Percentiles rank a stretch among this genome's conserved stretches.
phyloP scores from a whole-genome alignment of 768 basidiomycete genomes.

The Hydnomerulius pinastri region DNA sequence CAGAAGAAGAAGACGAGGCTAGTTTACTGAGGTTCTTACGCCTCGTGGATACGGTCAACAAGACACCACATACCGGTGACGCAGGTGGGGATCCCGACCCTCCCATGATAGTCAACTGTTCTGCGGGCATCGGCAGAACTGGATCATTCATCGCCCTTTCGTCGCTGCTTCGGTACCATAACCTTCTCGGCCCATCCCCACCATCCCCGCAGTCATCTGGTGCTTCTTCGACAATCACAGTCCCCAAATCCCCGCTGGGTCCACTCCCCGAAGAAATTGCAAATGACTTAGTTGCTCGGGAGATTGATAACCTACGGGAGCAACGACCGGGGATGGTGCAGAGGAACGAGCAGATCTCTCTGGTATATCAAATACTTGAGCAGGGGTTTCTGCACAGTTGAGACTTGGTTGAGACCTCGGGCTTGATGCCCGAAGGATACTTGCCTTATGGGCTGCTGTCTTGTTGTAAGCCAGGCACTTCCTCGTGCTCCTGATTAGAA shows the following conservation, averaged over 20 bases:
- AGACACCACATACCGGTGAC: conserved; percentile 35
- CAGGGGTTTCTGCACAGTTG: conserved; percentile 23
- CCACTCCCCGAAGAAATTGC: conserved; percentile 48
- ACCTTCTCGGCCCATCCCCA: conserved; percentile 39
- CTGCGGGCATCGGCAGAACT: conserved; percentile 86
- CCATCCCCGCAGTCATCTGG: conserved; percentile 24
- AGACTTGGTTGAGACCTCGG: too few relatives aligned
- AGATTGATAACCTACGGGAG: conserved; percentile 78
- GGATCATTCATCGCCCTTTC: conserved; percentile 83
- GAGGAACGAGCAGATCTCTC: conserved; percentile 58
- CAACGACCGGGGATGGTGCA: conserved; percentile 86
- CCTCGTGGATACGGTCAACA: conserved; percentile 66
- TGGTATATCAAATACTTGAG: conserved; percentile 64
- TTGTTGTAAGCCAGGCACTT: too few relatives aligned
- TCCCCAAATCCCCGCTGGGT: conserved; percentile 58
- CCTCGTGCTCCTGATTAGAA: too few relatives aligned
- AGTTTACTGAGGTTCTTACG: conserved; percentile 61
- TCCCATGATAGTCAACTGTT: conserved; percentile 83
- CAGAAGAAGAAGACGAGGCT: conserved; percentile 56
- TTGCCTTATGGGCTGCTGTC: background rate
- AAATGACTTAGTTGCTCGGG: conserved; percentile 63
- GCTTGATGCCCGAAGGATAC: background rate
- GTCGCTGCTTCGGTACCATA: conserved; percentile 69
- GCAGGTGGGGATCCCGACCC: conserved; percentile 54
- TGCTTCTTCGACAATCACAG: conserved; percentile 21